Base-by-base conservation (phyloP, 805 yeast genomes). In the Saccharomycopsis capsularis region DNA sequence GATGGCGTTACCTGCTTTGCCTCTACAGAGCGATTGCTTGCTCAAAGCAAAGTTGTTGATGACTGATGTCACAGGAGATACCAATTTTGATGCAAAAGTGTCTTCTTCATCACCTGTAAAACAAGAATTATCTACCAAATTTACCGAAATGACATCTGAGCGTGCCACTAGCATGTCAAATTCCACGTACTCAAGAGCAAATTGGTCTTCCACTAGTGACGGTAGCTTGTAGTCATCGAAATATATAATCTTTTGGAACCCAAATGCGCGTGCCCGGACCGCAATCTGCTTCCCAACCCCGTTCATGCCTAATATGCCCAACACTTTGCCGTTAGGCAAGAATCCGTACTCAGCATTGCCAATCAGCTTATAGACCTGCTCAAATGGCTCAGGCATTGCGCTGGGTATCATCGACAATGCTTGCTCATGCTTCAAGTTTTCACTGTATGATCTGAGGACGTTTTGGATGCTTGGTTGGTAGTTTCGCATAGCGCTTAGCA, bases 221-320 rank as follows among this genome's bases (percentile, higher is more conserved):
- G 47, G 44, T 9, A 48, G 18, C 29, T 44, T 23, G 15, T 2
- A 16, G 13, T 50, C 43, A 29, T 46, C 51, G 19, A 18, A 37
- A 29, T 50, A 50, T 7, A 50, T 25, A 1, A 50, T 42, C 42
- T 23, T 41, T 13, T 42, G 23, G 35, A 50, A 50, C 16, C 44
- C 44, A 27, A 50, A 50, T 9, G 5, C 6, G 32, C 15, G 32
- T 7, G 29, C 32, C 19, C 54, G 18, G 5, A 15, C 6, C 7
- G 44, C 42, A 2, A 50, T 23, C 7, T 46, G 46, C 25, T 37
- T 40, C 11, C 44, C 29, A 9, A 47, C 43, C 15, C 46, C 41
- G 23, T 50, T 34, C 47, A 44, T 44, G 7, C 54, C 54, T 15
- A 47, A 15, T 19, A 50, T 39, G n/a, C 54, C 54, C 15, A 50